Conservation (phyloP, 306 rosid species). For the Alnus glutinosa region DNA sequence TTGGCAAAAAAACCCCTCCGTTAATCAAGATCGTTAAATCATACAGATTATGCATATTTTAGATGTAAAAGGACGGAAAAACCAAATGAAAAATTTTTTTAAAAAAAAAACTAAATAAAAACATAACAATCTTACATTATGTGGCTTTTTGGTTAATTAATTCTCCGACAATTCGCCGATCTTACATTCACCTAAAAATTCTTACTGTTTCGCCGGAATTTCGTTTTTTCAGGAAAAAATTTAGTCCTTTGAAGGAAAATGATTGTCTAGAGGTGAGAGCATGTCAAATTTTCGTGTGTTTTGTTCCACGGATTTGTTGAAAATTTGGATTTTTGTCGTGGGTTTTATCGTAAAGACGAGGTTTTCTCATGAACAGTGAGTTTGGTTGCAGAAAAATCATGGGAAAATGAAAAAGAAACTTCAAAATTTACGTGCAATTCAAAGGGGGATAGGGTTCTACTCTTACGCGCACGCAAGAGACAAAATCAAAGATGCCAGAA, state of each 20-base stretch:
- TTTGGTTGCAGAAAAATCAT: conserved; percentile 21
- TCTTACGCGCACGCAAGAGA: no score
- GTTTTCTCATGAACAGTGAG: conserved; percentile 19
- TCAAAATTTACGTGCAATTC: conserved; percentile 19
- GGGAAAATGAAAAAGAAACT: conserved; percentile 14
- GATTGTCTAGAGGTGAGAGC: conserved; percentile 51
- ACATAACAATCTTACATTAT: no score
- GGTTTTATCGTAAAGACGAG: conserved; percentile 42
- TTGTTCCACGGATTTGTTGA: conserved; percentile 19
- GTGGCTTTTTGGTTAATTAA: conserved; percentile 15
- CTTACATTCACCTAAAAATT: conserved; percentile 43
- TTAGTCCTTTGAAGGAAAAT: conserved; percentile 35
- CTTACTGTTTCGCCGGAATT: conserved; percentile 31
- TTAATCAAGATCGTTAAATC: no score
- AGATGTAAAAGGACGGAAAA: no score
- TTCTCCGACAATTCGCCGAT: conserved; percentile 45
- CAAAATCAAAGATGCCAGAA: no score
- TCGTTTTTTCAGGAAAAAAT: conserved; percentile 27
- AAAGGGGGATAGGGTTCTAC: no score
- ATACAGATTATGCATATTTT: no score
- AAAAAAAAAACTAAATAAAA: no score
- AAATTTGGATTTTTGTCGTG: conserved; percentile 29
- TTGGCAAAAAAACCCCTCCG: no score
- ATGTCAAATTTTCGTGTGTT: conserved; percentile 28
- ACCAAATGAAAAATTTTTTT: no score